These are phyloP conservation scores for Solanum hybrid DNA, from an alignment of 305 asterid genomes.

Conservation along the genomic window DNA sequence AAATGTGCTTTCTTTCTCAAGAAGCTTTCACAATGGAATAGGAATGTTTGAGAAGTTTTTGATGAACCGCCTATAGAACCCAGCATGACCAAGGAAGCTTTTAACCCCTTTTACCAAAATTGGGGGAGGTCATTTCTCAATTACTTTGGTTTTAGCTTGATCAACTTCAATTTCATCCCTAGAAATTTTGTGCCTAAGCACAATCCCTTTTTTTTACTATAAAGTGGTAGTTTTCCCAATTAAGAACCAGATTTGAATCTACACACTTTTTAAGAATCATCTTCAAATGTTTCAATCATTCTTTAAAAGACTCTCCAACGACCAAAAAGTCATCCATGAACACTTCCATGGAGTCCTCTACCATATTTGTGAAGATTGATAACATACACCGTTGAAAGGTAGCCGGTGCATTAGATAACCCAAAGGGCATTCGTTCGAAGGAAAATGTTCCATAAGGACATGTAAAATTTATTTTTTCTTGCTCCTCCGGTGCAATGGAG, in stretches of 20 bases:
- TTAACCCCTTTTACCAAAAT: background rate
- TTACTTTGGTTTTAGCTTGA: background rate
- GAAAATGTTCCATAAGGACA: background rate
- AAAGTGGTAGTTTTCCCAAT: background rate
- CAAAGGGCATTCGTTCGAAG: background rate
- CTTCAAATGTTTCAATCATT: background rate
- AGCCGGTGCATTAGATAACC: background rate
- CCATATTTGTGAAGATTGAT: background rate
- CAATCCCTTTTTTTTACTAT: background rate
- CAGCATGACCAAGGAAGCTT: background rate
- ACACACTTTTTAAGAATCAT: background rate
- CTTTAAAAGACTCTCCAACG: background rate
- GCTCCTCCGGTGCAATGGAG: background rate
- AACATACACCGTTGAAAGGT: background rate
- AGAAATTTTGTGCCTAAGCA: background rate
- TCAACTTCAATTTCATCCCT: background rate
- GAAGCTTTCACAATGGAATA: background rate
- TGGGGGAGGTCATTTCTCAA: background rate
- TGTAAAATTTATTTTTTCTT: background rate
- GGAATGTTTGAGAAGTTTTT: background rate
- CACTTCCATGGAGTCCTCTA: background rate
- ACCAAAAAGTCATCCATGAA: background rate
- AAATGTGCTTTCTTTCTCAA: background rate
- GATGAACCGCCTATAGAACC: background rate
- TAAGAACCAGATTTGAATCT: background rate